Evolutionary conservation across 768 basidiomycete genomes (phyloP), one percentile per base, ranked within the genome.

Genomic region (Dioszegia hungarica): DNA sequence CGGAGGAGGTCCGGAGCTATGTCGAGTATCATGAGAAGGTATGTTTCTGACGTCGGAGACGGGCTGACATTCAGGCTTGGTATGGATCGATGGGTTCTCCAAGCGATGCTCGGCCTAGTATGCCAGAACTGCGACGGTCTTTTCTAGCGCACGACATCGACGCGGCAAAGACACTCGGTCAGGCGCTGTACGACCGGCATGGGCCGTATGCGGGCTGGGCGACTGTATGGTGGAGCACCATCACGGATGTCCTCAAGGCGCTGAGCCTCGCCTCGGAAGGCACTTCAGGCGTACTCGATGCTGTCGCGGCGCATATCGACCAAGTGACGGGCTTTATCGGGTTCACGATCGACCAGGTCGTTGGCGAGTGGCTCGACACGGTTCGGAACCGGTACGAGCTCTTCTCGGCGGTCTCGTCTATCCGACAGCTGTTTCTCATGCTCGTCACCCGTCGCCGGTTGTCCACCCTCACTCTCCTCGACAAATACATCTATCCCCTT

Each of bases 361-460:
- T 67, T 20, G 33, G 20, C 1, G 25, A 28, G 2, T 73, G 71
- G 71, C 60, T 70, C 10, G 63, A 63, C 14, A 25, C 45, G 6
- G 47, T 66, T 33, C 57, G 55, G 3, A 27, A 39, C 20, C 37
- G 48, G 46, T 52, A 31, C 55, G 27, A 34, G 15, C 20, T 37
- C 45, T 17, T n/a, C n/a, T 51, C 49, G 8, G 49, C 49, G 3
- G 31, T 33, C 20, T 51, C 49, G 15, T 36, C 49, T 2, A 24
- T 51, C 10, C 34, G 49, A 38, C 49, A 51, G 22, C 19, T 68
- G 15, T 50, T 68, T 12, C 50, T 72, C 19, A 45, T 61, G 19
- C 46, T 67, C 37, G 63, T 63, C 19, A 57, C 57, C 14, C 25
- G 46, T 2, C 63, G 70, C 14, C 57, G 57, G 22, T n/a, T 69